Evolutionary conservation across 257 asterid genomes (phyloP).

Genomic region (Nicotiana obtusifolia): DNA sequence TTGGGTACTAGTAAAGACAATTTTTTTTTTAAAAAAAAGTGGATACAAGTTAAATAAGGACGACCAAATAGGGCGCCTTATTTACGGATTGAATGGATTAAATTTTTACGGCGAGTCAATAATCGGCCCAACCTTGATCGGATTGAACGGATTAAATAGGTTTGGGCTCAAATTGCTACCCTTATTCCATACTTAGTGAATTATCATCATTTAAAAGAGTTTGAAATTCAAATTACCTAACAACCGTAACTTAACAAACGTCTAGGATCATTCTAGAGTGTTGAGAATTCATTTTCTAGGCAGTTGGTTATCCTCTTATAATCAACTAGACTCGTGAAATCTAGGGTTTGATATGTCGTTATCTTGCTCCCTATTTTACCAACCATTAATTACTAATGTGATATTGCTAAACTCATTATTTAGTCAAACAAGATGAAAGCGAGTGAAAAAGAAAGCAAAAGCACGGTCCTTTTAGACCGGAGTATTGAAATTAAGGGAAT

Average conservation of each 20-base stretch:
- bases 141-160: too few relatives aligned
- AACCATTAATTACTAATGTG: background rate
- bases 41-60: too few relatives aligned
- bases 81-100: too few relatives aligned
- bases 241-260: background rate
- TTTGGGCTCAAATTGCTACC: background rate
- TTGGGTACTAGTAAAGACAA: too few relatives aligned
- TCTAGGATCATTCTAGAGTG: background rate
- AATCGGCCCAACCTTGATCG: too few relatives aligned
- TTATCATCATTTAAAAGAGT: background rate
- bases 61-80: too few relatives aligned
- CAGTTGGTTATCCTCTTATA: background rate
- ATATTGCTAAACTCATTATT: background rate
- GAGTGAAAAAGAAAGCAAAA: background rate
- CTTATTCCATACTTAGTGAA: too few relatives aligned
- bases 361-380: slow-evolving; percentile 3
- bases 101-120: too few relatives aligned
- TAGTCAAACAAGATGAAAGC: background rate
- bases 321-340: background rate
- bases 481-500: background rate
- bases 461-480: background rate
- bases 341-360: background rate
- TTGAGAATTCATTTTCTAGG: background rate
- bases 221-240: background rate
- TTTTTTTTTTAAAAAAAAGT: too few relatives aligned